These are phyloP conservation scores for Solanum virginianum DNA, from an alignment of 257 asterid genomes.

Conservation along the genomic window DNA sequence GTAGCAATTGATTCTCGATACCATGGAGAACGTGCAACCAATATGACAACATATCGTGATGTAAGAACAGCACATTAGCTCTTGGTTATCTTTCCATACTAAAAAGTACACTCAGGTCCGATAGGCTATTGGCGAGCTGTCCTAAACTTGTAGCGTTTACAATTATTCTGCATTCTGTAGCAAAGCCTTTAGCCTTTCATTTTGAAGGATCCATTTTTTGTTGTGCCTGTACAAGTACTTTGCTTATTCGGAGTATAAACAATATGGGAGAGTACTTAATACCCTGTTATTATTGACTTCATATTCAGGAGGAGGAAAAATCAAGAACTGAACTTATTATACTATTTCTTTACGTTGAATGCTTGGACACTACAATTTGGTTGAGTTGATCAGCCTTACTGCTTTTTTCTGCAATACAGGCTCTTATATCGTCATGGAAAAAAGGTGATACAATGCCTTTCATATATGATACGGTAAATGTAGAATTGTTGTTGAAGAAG, in stretches of 20 bases:
- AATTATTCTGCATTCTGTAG: background rate
- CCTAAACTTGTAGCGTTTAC: background rate
- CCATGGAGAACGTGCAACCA: slow-evolving; percentile 90
- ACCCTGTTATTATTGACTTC: background rate
- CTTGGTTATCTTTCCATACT: background rate
- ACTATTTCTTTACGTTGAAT: background rate
- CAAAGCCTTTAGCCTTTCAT: background rate
- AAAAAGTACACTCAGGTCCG: background rate
- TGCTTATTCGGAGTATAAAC: background rate
- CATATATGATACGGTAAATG: slow-evolving; percentile 69
- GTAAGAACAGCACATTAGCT: slow-evolving; percentile 24
- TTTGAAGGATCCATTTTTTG: background rate
- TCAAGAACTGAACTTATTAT: background rate
- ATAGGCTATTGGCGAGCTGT: background rate
- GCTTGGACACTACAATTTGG: background rate
- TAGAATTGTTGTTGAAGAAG: background rate
- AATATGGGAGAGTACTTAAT: background rate
- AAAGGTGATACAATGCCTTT: slow-evolving; percentile 87
- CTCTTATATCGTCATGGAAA: slow-evolving; percentile 80
- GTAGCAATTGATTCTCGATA: slow-evolving; percentile 93
- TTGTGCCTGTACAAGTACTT: background rate
- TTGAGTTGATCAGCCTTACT: background rate
- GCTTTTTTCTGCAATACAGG: slow-evolving; percentile 30
- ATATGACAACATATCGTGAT: slow-evolving; percentile 66
- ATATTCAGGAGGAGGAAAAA: background rate